Evolutionary conservation across 2,329 filamentous ascomycete genomes (phyloP), one percentile per base, ranked within the genome.

Genomic region (Arthrobotrys musiformis): DNA sequence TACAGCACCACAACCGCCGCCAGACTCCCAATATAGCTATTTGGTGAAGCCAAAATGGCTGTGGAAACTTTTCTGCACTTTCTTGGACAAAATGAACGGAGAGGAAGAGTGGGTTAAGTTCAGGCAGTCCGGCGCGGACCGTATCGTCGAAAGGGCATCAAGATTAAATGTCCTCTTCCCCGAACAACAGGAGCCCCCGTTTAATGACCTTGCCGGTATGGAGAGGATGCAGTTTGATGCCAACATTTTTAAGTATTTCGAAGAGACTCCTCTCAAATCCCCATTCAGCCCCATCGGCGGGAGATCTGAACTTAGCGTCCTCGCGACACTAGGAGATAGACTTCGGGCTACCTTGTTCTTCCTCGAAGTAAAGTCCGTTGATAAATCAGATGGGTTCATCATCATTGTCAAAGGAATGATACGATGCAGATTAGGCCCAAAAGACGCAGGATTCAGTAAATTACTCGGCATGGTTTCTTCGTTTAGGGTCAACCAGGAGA

Each of bases 21-120:
- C 26, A 5, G 26, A 19, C 11, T 54, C 26, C 28, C 1, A 2
- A 35, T 37, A 8, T n/a, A 24, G 24, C 4, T n/a, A 48, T 2
- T n/a, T 56, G 6, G 6, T 54, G 13, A 15, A 35, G 15, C 28
- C 35, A 9, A 15, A 8, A 22, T 48, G 35, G 40, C 19, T 60
- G 0, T 5, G 9, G n/a, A 17, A 33, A 6, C 50, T 44, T 15
- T 60, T 58, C 9, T 5, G 22, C 7, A 26, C 0, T n/a, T 48
- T 69, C 9, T n/a, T 60, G 17, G 15, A 37, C 8, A 26, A 30
- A 2, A 69, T 60, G 52, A 58, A 60, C 6, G 64, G 50, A 22
- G 37, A 69, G 13, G 35, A 58, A 4, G 64, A 13, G 13, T 69
- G 64, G 50, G 13, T n/a, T 1, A 58, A n/a, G 15, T 69, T 61